A percentile compares a stretch with the other conserved stretches of the same genome.
phyloP scores from a whole-genome alignment of 352 stramenopile genomes.

The Halophytophthora batemanensis region DNA sequence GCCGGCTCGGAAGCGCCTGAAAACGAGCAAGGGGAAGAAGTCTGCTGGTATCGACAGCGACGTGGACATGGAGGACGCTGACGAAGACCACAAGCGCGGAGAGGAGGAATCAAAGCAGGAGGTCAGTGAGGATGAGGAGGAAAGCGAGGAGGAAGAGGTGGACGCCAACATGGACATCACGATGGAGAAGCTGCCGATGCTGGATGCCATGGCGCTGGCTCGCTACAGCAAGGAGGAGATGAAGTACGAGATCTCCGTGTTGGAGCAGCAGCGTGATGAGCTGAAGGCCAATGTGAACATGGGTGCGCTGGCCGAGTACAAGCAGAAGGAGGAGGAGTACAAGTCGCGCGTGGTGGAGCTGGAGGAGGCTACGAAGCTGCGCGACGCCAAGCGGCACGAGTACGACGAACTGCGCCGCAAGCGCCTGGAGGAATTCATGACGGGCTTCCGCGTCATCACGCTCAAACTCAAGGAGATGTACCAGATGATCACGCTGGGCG shows the following conservation, averaged over 20 bases:
- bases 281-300: conserved; percentile 96
- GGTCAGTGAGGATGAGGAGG: conserved; percentile 18
- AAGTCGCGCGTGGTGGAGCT: conserved; percentile 91
- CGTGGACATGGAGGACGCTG: conserved; percentile 28
- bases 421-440: conserved; percentile 99
- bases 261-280: conserved; percentile 91
- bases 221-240: conserved; percentile 91
- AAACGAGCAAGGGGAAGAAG: conserved; percentile 32
- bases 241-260: conserved; percentile 91
- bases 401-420: conserved; percentile 97
- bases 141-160: conserved; percentile 22
- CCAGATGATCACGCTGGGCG: conserved; percentile 97
- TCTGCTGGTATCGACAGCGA: conserved; percentile 18
- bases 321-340: conserved; percentile 96
- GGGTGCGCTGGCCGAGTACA: conserved; percentile 88
- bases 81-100: conserved; percentile 34
- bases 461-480: conserved; percentile 99
- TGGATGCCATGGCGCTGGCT: conserved; percentile 73
- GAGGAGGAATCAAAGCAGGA: conserved; percentile 36
- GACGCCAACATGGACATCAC: conserved; percentile 35
- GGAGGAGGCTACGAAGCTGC: conserved; percentile 90
- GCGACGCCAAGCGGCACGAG: conserved; percentile 91
- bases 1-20: conserved; percentile 41
- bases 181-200: conserved; percentile 65
- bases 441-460: conserved; percentile 97